Conservation (phyloP, 768 basidiomycete species). For the Termitomyces sp. region DNA sequence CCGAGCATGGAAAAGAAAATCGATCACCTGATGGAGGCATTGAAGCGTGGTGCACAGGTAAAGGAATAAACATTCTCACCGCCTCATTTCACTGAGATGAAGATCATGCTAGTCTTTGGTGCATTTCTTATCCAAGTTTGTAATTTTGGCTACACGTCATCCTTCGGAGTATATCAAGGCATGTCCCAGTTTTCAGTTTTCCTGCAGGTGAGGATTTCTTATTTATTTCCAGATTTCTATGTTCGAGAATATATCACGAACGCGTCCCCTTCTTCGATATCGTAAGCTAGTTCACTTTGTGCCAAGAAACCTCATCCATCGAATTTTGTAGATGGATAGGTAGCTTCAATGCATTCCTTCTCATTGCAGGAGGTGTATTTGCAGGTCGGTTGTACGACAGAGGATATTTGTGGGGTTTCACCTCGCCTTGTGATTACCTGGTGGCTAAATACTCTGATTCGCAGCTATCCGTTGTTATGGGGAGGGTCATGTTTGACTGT, state of each 20-base stretch:
- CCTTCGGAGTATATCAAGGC: constrained; percentile 43
- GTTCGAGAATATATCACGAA: constrained; percentile 29
- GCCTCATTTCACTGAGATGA: too few species aligned
- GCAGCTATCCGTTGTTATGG: constrained; percentile 24
- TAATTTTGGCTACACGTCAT: constrained; percentile 30
- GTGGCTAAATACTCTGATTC: neutral
- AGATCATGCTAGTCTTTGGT: neutral
- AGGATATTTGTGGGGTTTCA: constrained; percentile 37
- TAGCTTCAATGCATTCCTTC: constrained; percentile 37
- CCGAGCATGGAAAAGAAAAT: too few species aligned
- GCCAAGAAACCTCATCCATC: too few species aligned
- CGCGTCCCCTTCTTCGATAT: constrained; percentile 31
- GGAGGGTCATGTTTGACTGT: constrained; percentile 31
- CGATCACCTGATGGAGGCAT: too few species aligned
- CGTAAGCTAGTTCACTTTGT: constrained; percentile 20
- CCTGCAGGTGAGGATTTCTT: too few species aligned
- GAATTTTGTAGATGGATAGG: constrained; percentile 18
- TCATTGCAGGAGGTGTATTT: constrained; percentile 34
- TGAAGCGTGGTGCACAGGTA: too few species aligned
- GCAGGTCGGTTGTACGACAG: constrained; percentile 41
- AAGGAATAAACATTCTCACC: too few species aligned
- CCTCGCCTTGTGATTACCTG: neutral
- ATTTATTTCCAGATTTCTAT: constrained; percentile 29
- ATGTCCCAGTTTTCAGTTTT: neutral
- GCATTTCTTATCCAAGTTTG: constrained; percentile 30